Evolutionary conservation across 371 early-diverging fungal species (phyloP).

Genomic region (Amoeboaphelidium protococcarum): DNA sequence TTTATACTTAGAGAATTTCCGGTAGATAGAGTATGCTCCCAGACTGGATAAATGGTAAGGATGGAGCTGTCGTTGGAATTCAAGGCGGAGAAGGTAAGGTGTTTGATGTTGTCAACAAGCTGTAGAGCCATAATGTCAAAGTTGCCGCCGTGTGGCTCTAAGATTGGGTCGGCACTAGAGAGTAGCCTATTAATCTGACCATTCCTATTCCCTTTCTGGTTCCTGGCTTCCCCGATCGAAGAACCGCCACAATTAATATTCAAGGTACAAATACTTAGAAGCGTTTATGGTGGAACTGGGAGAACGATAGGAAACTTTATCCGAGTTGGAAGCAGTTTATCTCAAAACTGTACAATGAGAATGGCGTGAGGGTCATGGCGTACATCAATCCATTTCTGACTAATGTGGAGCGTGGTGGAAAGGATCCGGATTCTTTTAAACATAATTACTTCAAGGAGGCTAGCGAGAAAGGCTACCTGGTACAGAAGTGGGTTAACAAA

Average conservation of each 20-base stretch:
- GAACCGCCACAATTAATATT: neutral
- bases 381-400: constrained; percentile 2
- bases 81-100: constrained; percentile 2
- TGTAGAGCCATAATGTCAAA: neutral
- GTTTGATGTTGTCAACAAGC: neutral
- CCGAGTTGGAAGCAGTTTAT: constrained; percentile 1
- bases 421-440: neutral
- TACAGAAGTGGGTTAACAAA: neutral
- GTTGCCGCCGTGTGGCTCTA: constrained; percentile 1
- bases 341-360: neutral
- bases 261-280: neutral
- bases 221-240: neutral
- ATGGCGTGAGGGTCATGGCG: constrained; percentile 1
- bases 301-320: neutral
- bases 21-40: neutral
- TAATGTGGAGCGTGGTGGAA: neutral
- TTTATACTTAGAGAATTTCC: neutral
- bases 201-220: neutral
- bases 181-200: neutral
- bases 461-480: neutral
- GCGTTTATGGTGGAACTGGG: constrained; percentile 4
- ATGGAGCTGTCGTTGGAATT: constrained; percentile 1
- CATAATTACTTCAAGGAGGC: constrained; percentile 1
- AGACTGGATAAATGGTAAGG: neutral
- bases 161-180: constrained; percentile 2